Conservation (phyloP, 2,329 filamentous ascomycete species). For the Chaetomium sp. region DNA sequence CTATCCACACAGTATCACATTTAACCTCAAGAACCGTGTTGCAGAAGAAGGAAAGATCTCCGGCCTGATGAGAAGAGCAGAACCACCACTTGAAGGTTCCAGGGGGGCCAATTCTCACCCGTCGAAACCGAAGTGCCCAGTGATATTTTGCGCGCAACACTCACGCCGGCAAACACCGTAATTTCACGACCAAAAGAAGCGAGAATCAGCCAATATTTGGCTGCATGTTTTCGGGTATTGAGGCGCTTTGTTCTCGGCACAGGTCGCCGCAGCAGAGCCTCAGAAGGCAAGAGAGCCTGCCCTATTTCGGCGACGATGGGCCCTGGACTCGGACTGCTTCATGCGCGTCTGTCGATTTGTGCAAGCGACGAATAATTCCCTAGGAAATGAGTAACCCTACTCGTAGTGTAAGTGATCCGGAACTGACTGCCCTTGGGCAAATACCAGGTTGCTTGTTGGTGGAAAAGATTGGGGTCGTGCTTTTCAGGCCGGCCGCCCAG, state of each 20-base stretch:
- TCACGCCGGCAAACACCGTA: slow-evolving; percentile 16
- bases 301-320: too few relatives aligned
- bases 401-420: too few relatives aligned
- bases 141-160: slow-evolving; percentile 9
- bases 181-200: slow-evolving; percentile 15
- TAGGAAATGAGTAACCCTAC: too few relatives aligned
- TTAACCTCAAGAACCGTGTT: slow-evolving; percentile 1
- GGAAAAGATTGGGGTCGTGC: too few relatives aligned
- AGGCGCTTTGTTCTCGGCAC: background rate
- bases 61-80: background rate
- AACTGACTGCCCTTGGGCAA: too few relatives aligned
- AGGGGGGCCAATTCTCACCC: background rate
- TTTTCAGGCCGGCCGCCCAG: too few relatives aligned
- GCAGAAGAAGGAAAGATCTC: background rate
- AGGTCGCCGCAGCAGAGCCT: background rate
- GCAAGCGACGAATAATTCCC: too few relatives aligned
- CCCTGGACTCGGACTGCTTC: too few relatives aligned
- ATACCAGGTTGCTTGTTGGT: too few relatives aligned
- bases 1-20: slow-evolving; percentile 3
- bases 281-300: background rate
- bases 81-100: background rate
- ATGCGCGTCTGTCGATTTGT: too few relatives aligned
- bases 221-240: slow-evolving; percentile 20
- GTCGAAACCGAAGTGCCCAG: too few relatives aligned
- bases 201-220: slow-evolving; percentile 17